Conservation (phyloP, 2,329 filamentous ascomycete genomes). For the Ophiostoma himal-ulmi region DNA sequence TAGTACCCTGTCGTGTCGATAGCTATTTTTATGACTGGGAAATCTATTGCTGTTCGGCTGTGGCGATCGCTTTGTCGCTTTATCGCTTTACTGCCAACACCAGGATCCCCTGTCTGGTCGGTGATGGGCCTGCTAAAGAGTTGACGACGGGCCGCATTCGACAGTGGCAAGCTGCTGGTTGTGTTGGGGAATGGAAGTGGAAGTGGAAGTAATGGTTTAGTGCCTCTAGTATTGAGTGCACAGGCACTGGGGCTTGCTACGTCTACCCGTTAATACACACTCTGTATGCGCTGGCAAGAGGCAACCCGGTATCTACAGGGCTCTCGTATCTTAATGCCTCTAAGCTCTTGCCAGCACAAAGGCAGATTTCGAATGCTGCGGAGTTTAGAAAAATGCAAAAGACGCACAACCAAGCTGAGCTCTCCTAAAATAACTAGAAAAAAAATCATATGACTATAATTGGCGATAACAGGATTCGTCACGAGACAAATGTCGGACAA, state of each 20-base stretch:
- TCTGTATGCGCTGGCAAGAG: slow-evolving; percentile 6
- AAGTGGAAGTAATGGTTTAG: neutral
- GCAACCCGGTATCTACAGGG: neutral
- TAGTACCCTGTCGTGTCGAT: no score
- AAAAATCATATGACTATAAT: neutral
- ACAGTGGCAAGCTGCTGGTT: neutral
- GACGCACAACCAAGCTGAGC: neutral
- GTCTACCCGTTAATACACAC: no score
- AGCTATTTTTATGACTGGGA: no score
- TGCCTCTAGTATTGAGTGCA: neutral
- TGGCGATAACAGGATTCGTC: neutral
- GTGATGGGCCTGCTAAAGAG: neutral
- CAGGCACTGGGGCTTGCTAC: neutral
- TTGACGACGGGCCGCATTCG: neutral
- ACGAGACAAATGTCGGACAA: neutral
- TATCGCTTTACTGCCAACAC: neutral
- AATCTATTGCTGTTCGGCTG: no score
- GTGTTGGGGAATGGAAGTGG: neutral
- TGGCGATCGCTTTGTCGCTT: no score
- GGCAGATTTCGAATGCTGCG: neutral
- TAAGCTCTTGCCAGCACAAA: neutral
- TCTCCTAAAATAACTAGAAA: neutral
- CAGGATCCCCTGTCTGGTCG: neutral
- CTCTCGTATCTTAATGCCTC: neutral
- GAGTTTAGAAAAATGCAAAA: neutral